Evolutionary conservation across 495 filamentous ascomycete genomes (phyloP).

Genomic region (Jackrogersella multiformis): DNA sequence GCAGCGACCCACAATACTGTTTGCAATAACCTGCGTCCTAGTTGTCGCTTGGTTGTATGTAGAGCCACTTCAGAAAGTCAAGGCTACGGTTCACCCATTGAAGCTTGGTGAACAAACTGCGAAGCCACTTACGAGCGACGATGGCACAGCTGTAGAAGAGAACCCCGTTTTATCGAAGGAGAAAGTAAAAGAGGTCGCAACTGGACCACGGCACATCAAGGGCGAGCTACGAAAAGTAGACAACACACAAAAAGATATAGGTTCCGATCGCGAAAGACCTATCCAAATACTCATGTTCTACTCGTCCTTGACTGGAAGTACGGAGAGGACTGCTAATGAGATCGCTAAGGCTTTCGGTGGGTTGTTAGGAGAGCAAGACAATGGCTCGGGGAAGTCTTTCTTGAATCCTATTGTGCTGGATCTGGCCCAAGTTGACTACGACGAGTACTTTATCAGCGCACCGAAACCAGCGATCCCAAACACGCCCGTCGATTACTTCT

Average conservation of each 20-base stretch:
- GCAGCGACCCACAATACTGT: conserved; percentile 61
- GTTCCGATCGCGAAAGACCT: conserved; percentile 35
- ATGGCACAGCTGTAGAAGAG: conserved; percentile 33
- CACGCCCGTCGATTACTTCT: conserved; percentile 69
- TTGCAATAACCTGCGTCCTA: conserved; percentile 52
- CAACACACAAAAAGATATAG: conserved; percentile 20
- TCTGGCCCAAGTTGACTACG: conserved; percentile 84
- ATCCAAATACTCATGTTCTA: conserved; percentile 88
- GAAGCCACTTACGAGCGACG: conserved; percentile 17
- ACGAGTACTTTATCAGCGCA: conserved; percentile 83
- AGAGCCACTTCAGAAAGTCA: conserved; percentile 22
- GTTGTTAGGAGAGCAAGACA: conserved; percentile 37
- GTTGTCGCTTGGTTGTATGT: conserved; percentile 53
- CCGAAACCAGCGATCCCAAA: conserved; percentile 57
- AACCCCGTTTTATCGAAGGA: conserved; percentile 22
- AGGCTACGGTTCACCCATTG: neutral
- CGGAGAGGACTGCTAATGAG: conserved; percentile 70
- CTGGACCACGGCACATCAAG: conserved; percentile 59
- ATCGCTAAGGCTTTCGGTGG: conserved; percentile 63
- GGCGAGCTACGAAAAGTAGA: conserved; percentile 53
- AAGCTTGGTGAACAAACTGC: conserved; percentile 41
- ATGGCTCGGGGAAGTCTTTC: conserved; percentile 45
- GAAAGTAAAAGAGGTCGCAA: conserved; percentile 32
- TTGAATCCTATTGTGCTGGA: conserved; percentile 76
- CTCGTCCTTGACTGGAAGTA: conserved; percentile 83